phyloP scores from a whole-genome alignment of 768 basidiomycete genomes.

The Russula olivacea region DNA sequence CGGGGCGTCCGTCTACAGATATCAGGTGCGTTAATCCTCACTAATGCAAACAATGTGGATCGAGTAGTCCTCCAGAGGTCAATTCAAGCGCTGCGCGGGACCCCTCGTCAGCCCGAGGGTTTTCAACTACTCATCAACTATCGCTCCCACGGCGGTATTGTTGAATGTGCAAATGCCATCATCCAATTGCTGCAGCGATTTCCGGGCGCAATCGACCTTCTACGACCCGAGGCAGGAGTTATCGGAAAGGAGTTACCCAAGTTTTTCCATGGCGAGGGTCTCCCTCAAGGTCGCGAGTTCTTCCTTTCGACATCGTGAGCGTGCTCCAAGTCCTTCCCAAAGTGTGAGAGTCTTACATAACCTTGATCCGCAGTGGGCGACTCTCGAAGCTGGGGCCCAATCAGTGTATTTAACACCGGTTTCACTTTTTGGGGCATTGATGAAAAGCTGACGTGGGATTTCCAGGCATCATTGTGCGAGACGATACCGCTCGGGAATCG shows the following conservation, averaged over 20 bases:
- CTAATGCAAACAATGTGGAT: not conserved
- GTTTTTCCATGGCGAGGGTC: conserved; percentile 47
- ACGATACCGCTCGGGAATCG: conserved; percentile 45
- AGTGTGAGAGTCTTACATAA: not conserved
- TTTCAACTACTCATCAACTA: conserved; percentile 64
- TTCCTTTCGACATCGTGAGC: conserved; percentile 6
- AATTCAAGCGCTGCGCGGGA: conserved; percentile 6
- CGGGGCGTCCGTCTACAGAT: conserved; percentile 56
- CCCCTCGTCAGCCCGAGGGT: conserved; percentile 31
- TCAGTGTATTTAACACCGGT: conserved; percentile 44
- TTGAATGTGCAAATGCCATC: conserved; percentile 62
- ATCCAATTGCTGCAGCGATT: conserved; percentile 53
- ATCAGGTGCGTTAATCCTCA: conserved; percentile 39
- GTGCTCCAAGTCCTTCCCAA: not conserved
- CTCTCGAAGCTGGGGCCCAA: conserved; percentile 56
- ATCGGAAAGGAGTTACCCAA: conserved; percentile 51
- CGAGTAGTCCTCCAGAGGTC: not conserved
- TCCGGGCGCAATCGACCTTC: conserved; percentile 53
- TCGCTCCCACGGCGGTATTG: conserved; percentile 67
- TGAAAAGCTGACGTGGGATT: not conserved
- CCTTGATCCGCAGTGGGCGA: conserved; percentile 34
- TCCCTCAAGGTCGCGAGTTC: conserved; percentile 3
- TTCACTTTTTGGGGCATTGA: not conserved
- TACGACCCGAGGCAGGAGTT: conserved; percentile 50
- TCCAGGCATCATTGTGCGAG: conserved; percentile 63